Evolutionary conservation across 768 basidiomycete genomes (phyloP), one percentile per base, ranked within the genome.

Genomic region (Exidia glandulosa): DNA sequence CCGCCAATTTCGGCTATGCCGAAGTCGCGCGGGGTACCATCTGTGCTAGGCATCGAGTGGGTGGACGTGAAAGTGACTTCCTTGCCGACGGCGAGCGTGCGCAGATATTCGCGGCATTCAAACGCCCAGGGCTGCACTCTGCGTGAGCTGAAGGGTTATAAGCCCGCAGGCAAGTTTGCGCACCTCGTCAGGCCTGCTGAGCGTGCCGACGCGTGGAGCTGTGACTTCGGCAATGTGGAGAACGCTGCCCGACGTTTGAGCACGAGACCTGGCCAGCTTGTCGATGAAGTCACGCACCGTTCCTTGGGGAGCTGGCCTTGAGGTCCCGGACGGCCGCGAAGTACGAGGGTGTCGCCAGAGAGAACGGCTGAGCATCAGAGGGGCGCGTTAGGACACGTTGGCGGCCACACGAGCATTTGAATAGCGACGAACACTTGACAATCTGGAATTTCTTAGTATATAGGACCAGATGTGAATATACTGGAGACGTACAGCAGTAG

Each of bases 261-360:
- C 56, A 61, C 25, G 48, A 30, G 34, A 57, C 48, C 14, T 23
- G 14, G 32, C 34, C 62, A 50, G 54, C 50, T 60, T 56, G 31
- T 25, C 34, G 12, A 34, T 52, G 41, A 47, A 57, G 13, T 19
- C 1, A 67, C 76, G 60, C 64, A 89, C 92, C 90, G 81, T 74
- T 96, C 93, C 76, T 94, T 95, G 1, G 91, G 85, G 59, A 86
- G 83, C 71, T 93, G 90, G 7, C 93, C 92, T 69, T 90, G 88
- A 1, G 86, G 81, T 34, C 84, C 86, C 41, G 81, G 83, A 62
- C 82, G 80, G 64, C 81, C 86, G 72, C 93, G 85, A 58, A 96
- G 76, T 60, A 95, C 80, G 60, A 94, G 82, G 45, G 92, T 88
- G 72, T 95, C 94, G 36, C 91, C 93, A 48, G 93, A 95, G 63